Percentiles rank a stretch among this genome's conserved stretches.
These are phyloP conservation scores for Cucurbita ficifolia DNA, from an alignment of 306 rosid species.

Conservation along the genomic window DNA sequence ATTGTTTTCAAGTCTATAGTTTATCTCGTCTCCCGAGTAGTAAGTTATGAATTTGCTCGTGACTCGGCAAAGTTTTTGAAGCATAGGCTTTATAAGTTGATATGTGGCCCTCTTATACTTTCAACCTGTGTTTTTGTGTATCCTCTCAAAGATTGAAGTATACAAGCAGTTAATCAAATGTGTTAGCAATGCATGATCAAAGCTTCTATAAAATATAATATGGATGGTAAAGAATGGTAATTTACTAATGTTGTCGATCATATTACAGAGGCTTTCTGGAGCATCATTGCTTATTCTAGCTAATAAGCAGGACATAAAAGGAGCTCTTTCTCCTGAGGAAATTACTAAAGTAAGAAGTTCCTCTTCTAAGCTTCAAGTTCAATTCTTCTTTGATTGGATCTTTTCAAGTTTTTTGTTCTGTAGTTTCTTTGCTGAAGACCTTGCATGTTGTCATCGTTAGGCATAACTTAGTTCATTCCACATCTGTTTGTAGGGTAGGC, in stretches of 20 bases:
- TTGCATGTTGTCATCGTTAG: neutral
- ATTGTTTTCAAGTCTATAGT: neutral
- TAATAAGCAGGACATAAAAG: slow-evolving; percentile 86
- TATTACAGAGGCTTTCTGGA: slow-evolving; percentile 68
- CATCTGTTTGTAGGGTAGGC: neutral
- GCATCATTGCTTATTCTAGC: slow-evolving; percentile 75
- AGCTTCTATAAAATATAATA: neutral
- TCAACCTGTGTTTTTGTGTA: neutral
- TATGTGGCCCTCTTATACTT: neutral
- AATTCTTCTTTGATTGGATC: neutral
- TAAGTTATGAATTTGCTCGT: neutral
- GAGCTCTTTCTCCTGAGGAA: slow-evolving; percentile 61
- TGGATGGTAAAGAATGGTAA: neutral
- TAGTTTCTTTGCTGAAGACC: neutral
- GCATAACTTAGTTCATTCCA: neutral
- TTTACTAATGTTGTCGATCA: slow-evolving; percentile 2
- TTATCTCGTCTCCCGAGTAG: no score
- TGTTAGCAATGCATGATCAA: neutral
- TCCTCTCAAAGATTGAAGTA: neutral
- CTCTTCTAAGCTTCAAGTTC: neutral
- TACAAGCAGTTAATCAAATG: neutral
- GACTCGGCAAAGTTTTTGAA: neutral
- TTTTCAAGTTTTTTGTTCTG: neutral
- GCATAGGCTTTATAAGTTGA: neutral
- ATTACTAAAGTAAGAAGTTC: slow-evolving; percentile 47